phyloP scores from a whole-genome alignment of 2,329 filamentous ascomycete genomes.

The Canariomyces notabilis region DNA sequence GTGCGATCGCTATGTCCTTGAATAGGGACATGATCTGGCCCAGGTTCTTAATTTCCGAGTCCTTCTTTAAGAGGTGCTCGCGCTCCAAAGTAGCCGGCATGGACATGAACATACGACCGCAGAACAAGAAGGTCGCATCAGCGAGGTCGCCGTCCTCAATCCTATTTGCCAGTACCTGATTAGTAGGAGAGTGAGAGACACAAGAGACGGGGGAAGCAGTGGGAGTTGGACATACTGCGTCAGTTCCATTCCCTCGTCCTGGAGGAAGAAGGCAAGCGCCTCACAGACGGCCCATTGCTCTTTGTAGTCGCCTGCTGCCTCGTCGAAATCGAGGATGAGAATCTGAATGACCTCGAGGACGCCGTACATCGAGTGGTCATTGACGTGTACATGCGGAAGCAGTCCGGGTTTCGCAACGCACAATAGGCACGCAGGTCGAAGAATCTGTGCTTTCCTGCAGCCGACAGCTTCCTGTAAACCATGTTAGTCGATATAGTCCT shows the following conservation, averaged over 20 bases:
- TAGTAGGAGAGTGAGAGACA: too few relatives aligned
- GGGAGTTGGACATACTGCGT: slow-evolving; percentile 2
- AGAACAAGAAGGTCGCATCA: slow-evolving; percentile 18
- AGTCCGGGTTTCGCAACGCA: slow-evolving; percentile 13
- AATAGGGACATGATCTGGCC: slow-evolving; percentile 36
- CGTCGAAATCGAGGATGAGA: slow-evolving; percentile 33
- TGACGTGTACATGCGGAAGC: slow-evolving; percentile 39
- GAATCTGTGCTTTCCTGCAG: slow-evolving; percentile 29
- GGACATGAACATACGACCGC: slow-evolving; percentile 35
- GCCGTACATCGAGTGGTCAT: slow-evolving; percentile 38
- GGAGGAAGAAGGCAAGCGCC: slow-evolving; percentile 30
- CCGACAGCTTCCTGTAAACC: slow-evolving; percentile 30
- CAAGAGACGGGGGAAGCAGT: too few relatives aligned
- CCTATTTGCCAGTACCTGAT: slow-evolving; percentile 15
- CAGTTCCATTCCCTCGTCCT: slow-evolving; percentile 10
- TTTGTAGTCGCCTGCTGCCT: slow-evolving; percentile 29
- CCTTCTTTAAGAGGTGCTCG: slow-evolving; percentile 29
- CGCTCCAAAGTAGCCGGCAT: slow-evolving; percentile 36
- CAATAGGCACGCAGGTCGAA: slow-evolving; percentile 19
- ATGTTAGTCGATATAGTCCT: too few relatives aligned
- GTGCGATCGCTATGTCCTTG: slow-evolving; percentile 21
- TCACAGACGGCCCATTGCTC: slow-evolving; percentile 39
- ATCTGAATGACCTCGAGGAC: slow-evolving; percentile 40
- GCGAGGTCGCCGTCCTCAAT: slow-evolving; percentile 28
- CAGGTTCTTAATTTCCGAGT: slow-evolving; percentile 34